phyloP scores from a whole-genome alignment of 257 asterid species.

The Solanum chiquidenum region DNA sequence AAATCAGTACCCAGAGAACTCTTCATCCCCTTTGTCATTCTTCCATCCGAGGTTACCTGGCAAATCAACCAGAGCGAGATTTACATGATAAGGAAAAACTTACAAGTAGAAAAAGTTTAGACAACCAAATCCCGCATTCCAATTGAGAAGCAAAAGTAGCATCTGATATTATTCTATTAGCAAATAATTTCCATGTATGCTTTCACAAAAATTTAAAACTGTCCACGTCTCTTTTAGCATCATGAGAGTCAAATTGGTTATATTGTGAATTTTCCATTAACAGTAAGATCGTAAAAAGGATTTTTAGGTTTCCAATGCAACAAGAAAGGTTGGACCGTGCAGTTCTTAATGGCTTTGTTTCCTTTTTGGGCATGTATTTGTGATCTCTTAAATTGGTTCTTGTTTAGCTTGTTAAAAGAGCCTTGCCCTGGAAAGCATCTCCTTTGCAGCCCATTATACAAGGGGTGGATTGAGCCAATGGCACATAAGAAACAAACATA shows the following conservation, averaged over 20 bases:
- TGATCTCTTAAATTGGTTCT: background rate
- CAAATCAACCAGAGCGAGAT: background rate
- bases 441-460: background rate
- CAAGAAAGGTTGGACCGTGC: background rate
- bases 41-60: slow-evolving; percentile 36
- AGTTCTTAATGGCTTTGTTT: background rate
- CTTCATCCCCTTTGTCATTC: slow-evolving; percentile 18
- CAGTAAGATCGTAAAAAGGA: background rate
- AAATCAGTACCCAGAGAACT: slow-evolving; percentile 1
- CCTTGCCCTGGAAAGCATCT: background rate
- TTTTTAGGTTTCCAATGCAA: background rate
- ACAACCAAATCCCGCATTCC: background rate
- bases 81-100: background rate
- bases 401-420: background rate
- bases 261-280: background rate
- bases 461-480: background rate
- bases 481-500: background rate
- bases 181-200: background rate
- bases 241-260: background rate
- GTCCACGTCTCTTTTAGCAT: background rate
- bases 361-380: background rate
- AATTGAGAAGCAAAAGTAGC: background rate
- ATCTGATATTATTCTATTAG: background rate
- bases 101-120: background rate
- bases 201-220: background rate